Base-by-base conservation (phyloP, 345 rosid species). In the Pseudoturritis turrita region DNA sequence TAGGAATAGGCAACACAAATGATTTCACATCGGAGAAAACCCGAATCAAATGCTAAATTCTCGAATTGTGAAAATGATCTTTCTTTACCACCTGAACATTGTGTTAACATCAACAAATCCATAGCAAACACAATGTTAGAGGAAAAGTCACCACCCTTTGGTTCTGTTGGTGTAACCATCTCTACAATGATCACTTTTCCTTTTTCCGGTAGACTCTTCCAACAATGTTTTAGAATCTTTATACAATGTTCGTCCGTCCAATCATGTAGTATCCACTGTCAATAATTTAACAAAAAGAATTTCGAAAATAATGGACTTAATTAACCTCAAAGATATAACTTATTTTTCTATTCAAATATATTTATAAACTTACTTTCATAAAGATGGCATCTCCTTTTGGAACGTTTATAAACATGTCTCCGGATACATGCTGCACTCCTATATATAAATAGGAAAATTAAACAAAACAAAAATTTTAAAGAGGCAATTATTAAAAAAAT, bases 321-420 rank as follows among this genome's bases (percentile, higher is more conserved):
- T 5, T 22, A 31, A n/a, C 33, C 2, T 28, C 4, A n/a, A 12
- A 25, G 1, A 40, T 15, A 53, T 25, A 5, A 67, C 6, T 2
- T 4, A 21, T 5, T 0, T 41, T 17, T 53, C 4, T 12, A 3
- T 10, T 21, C n/a, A 19, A 17, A 22, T 2, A 58, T 46, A 67
- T 55, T 25, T 9, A 23, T 1, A 36, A 64, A 45, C 71, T 54
- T 55, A 92, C 95, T 87, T 92, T 89, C 89, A 89, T 85, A 81
- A 89, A 88, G 36, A 88, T 68, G 18, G 92, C 88, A 56, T 89
- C 94, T 40, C 82, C 96, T 45, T 82, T 80, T 4, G 94, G 96
- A 59, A 85, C 76, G 29, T 88, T 79, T 0, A 60, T 75, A 66
- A 92, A 89, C 96, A 92, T 92, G 69, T 92, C 92, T 6, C 98